phyloP scores from a whole-genome alignment of 768 basidiomycete species.

The Sarcodon sp. region DNA sequence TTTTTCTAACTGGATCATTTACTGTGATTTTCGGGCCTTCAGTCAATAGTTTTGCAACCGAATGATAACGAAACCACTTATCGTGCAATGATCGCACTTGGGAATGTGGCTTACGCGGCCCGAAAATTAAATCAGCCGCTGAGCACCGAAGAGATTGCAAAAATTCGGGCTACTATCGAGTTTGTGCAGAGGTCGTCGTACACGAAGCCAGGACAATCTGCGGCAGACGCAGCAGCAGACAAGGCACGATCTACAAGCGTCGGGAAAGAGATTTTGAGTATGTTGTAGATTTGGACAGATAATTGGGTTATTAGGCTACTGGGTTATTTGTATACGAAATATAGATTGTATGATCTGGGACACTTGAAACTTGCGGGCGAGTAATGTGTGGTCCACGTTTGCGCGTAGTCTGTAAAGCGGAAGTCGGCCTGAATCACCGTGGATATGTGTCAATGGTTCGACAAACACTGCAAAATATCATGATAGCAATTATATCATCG shows the following conservation, averaged over 20 bases:
- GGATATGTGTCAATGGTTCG: too few species aligned
- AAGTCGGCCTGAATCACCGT: too few species aligned
- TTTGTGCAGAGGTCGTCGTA: background rate
- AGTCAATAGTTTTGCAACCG: slow-evolving; percentile 33
- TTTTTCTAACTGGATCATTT: background rate
- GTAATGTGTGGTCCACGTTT: too few species aligned
- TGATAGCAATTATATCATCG: too few species aligned
- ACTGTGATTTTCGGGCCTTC: background rate
- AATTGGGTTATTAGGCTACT: background rate
- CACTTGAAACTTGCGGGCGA: too few species aligned
- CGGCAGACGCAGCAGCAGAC: background rate
- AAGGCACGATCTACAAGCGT: background rate
- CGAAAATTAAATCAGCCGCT: background rate
- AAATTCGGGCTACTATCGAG: background rate
- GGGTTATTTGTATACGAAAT: too few species aligned
- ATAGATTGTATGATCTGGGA: too few species aligned
- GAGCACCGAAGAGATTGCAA: background rate
- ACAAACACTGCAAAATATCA: too few species aligned
- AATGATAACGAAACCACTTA: slow-evolving; percentile 62
- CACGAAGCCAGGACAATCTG: slow-evolving; percentile 10
- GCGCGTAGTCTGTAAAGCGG: too few species aligned
- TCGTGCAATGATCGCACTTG: slow-evolving; percentile 58
- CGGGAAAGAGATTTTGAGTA: background rate
- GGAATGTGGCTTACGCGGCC: slow-evolving; percentile 40
- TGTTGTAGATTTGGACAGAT: background rate